These are phyloP conservation scores for Suhomyces panamericanus DNA, from an alignment of 1,139 yeast species.

Conservation along the genomic window DNA sequence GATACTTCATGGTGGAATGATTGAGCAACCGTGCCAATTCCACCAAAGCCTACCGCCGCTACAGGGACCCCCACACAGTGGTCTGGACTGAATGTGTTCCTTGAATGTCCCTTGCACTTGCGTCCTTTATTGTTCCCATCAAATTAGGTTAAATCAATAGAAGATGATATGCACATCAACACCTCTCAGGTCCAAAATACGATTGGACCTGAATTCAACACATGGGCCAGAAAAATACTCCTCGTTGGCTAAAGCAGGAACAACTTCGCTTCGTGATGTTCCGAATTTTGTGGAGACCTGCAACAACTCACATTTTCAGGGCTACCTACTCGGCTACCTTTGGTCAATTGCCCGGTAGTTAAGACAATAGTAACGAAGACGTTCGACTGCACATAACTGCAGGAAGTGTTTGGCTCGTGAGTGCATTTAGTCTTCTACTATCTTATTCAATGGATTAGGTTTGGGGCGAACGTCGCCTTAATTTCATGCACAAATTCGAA, in stretches of 20 bases:
- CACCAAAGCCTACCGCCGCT: no score
- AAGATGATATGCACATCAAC: conserved; percentile 1
- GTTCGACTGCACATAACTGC: conserved; percentile 2
- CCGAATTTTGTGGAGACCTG: no score
- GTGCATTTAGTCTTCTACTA: conserved; percentile 2
- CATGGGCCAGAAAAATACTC: neutral
- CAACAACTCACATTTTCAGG: neutral
- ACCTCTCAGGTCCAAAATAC: neutral
- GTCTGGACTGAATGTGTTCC: no score
- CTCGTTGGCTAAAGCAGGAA: neutral
- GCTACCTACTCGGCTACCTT: no score
- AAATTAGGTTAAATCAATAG: neutral
- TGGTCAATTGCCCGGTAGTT: neutral
- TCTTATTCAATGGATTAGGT: conserved; percentile 1
- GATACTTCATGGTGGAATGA: no score
- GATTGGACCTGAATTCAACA: neutral
- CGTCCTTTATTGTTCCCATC: neutral
- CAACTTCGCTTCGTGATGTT: no score
- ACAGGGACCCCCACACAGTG: no score
- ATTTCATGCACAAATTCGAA: neutral
- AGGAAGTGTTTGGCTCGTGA: neutral
- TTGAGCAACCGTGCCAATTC: no score
- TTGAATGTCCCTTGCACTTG: no score
- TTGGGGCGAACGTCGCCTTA: conserved; percentile 1
- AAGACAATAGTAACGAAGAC: neutral